These are phyloP conservation scores for Boletus barrowsii DNA, from an alignment of 768 basidiomycete species.

Conservation along the genomic window DNA sequence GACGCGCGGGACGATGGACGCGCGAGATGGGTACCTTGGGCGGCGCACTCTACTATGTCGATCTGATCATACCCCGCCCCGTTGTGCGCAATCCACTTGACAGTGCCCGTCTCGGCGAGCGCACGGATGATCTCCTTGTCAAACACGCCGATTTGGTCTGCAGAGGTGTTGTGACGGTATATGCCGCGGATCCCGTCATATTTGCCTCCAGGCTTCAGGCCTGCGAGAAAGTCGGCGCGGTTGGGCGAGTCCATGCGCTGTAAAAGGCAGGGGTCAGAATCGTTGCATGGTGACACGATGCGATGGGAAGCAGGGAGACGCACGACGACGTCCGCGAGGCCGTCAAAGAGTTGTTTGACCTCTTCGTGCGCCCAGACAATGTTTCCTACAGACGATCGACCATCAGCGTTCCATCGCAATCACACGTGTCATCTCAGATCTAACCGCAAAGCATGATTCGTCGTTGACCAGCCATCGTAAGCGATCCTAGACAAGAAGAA, in stretches of 20 bases:
- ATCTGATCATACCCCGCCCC: conserved; percentile 93
- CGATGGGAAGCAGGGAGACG: conserved; percentile 27
- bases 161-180: conserved; percentile 72
- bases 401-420: neutral
- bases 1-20: neutral
- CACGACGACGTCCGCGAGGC: conserved; percentile 75
- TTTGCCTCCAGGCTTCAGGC: conserved; percentile 62
- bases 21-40: conserved; percentile 47
- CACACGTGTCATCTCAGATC: neutral
- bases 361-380: conserved; percentile 84
- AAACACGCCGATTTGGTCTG: conserved; percentile 66
- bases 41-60: conserved; percentile 71
- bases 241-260: conserved; percentile 56
- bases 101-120: conserved; percentile 48
- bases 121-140: conserved; percentile 74
- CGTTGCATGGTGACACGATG: neutral
- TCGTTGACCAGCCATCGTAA: conserved; percentile 18
- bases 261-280: neutral
- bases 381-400: conserved; percentile 41
- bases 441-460: conserved; percentile 36
- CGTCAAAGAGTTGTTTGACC: conserved; percentile 56
- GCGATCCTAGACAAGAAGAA: neutral
- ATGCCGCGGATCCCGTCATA: conserved; percentile 73
- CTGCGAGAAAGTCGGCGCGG: conserved; percentile 67
- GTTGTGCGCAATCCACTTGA: conserved; percentile 90